Conservation (phyloP, 148 eudicot genomes). For the Hydrangea macrophylla region DNA sequence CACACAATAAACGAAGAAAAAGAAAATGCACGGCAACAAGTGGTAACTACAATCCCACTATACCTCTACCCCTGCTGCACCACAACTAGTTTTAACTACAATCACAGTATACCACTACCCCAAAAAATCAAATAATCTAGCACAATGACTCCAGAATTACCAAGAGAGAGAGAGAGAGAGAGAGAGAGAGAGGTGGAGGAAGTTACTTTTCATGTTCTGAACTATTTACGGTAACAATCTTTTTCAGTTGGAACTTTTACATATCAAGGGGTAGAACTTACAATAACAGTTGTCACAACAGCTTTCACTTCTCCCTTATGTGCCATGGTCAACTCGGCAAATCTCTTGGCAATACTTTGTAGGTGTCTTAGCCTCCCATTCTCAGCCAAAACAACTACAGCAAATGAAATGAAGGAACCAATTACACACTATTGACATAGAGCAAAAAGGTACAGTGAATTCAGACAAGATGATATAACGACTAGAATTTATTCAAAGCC, state of each 20-base stretch:
- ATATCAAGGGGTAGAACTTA: conserved; percentile 33
- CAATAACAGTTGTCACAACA: conserved; percentile 73
- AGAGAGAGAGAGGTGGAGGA: no score
- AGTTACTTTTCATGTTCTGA: no score
- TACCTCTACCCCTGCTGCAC: background rate
- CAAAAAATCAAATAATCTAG: background rate
- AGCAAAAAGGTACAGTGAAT: background rate
- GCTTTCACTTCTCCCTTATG: conserved; percentile 86
- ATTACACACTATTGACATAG: background rate
- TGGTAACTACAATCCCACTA: background rate
- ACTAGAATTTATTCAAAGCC: background rate
- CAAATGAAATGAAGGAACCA: background rate
- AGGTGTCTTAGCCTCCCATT: conserved; percentile 71
- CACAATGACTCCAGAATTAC: background rate
- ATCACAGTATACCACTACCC: background rate
- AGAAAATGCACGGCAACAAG: no score
- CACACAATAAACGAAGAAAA: no score
- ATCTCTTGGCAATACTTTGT: conserved; percentile 62
- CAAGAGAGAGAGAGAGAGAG: no score
- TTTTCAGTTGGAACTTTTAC: no score
- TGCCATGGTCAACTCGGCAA: conserved; percentile 80
- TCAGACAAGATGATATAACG: background rate
- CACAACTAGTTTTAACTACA: background rate
- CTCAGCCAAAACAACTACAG: conserved; percentile 67
- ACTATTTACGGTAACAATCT: background rate